Evolutionary conservation across 2,329 filamentous ascomycete species (phyloP), one percentile per base, ranked within the genome.

Genomic region (Didymella pinodella): DNA sequence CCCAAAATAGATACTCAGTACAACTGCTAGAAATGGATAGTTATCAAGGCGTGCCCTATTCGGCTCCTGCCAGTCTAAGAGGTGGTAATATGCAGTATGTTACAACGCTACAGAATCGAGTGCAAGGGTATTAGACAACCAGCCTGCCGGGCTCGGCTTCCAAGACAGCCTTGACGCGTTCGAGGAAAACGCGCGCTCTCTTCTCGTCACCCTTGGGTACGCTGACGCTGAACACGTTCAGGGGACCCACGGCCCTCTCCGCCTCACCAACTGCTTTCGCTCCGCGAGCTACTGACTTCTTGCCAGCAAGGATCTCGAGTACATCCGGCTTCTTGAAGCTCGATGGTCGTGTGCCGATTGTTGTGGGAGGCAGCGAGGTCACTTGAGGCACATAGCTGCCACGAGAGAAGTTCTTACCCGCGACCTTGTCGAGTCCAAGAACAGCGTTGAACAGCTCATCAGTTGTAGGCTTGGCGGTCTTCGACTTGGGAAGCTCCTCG

Each of bases 361-460:
- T 59, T 7, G 68, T 66, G 4, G 68, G 50, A 12, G 76, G 65
- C 2, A 84, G 70, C 7, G 83, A 66, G 48, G 83, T 84, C 67
- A 97, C 86, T 71, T 92, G 87, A 1, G 93, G 93, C 10, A 85
- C 86, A 75, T 85, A 96, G 84, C 80, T 82, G 64, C 81, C 93
- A 80, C 76, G 86, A 75, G 73, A 83, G 28, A 77, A 78, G 31
- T 77, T 76, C 46, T 79, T 82, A 32, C 63, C 69, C 11, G 62
- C 57, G 57, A 85, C 82, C 57, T 81, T 80, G 66, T 85, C 79
- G 20, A 93, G 80, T 10, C 93, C 94, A 7, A 99, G 85, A 14
- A 98, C 84, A 69, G 94, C 88, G 74, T 97, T 88, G 80, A 98
- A 98, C 12, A 99, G 86, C 75, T 96, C 92, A 72, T 93, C 86